Base-by-base conservation (phyloP, 2,329 filamentous ascomycete species). In the Paracamarosporium sp. region DNA sequence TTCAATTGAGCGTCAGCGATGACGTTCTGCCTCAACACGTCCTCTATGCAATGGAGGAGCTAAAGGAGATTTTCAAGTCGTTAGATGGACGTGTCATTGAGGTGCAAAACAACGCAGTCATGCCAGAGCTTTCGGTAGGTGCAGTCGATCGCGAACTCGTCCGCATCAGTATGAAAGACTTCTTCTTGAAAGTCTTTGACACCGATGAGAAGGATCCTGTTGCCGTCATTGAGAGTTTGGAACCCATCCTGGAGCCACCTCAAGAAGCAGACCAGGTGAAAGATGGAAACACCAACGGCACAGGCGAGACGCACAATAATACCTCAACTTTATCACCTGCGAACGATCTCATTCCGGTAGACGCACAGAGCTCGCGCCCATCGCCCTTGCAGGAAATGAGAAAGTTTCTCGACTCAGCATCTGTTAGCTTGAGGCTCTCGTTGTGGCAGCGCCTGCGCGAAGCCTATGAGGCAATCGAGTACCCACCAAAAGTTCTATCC, bases 161-260 rank as follows among this genome's bases (percentile, higher is more conserved):
- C 12, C 93, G 93, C 68, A 83, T 98, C 31, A 97, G 92, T 13
- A 98, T 94, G 0, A 95, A 96, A 86, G 94, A 97, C 71, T 98
- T 98, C 75, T 98, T 99, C 76, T 83, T 93, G 50, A 91, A 89
- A 35, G 86, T 99, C 0, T 98, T 98, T 72, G 90, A 91, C 58
- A 88, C 93, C 35, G 90, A 95, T 56, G 86, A 89, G 57, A 88
- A 89, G 45, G 89, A 97, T 65, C 91, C 94, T 0, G 85, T 94
- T 12, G 85, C 89, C 5, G 87, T 97, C 20, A 97, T 99, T 57
- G 93, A 97, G 69, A 95, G 89, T 27, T 80, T 99, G 33, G 95
- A 99, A 70, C 95, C 95, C 4, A 90, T 99, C 9, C 81, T 99
- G 5, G 94, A 97, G 61, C 88, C 90, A 5, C 27, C 56, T 3